These are phyloP conservation scores for Larix sibirica DNA, from an alignment of 83 land plant species.

Conservation along the genomic window DNA sequence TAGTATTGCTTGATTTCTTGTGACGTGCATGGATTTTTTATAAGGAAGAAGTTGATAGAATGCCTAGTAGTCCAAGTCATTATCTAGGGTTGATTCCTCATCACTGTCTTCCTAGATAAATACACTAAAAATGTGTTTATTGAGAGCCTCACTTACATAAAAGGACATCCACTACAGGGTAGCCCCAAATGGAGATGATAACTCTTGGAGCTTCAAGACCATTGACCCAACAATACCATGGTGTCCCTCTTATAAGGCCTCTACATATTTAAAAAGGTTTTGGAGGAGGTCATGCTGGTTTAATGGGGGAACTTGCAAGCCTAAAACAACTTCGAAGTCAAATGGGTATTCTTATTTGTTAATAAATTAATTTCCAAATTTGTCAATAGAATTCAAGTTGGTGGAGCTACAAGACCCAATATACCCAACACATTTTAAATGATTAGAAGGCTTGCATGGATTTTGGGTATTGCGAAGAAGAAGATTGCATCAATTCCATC, in stretches of 20 bases:
- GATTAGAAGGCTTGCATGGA: background rate
- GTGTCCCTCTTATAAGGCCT: background rate
- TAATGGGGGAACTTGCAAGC: background rate
- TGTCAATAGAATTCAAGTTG: background rate
- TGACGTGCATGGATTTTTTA: constrained; percentile 14
- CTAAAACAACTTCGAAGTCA: constrained; percentile 2
- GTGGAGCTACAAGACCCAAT: constrained; percentile 1
- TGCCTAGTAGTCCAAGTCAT: constrained; percentile 8
- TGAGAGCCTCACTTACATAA: constrained; percentile 14
- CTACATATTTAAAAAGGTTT: constrained; percentile 13
- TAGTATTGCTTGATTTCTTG: constrained; percentile 24
- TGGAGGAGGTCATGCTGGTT: constrained; percentile 15
- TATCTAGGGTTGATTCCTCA: background rate
- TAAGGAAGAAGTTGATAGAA: constrained; percentile 17
- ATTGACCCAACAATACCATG: background rate
- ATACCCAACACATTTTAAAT: background rate
- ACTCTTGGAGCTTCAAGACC: constrained; percentile 8
- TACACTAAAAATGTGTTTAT: background rate
- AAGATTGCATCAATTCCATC: background rate
- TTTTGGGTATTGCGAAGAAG: background rate
- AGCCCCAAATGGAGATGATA: constrained; percentile 13
- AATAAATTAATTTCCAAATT: background rate
- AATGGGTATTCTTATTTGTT: background rate
- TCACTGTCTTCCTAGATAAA: background rate
- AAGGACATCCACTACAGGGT: constrained; percentile 16